A percentile compares a stretch with the other conserved stretches of the same genome.
Evolutionary conservation across 345 rosid genomes (phyloP).

Genomic region (Passiflora organensis): DNA sequence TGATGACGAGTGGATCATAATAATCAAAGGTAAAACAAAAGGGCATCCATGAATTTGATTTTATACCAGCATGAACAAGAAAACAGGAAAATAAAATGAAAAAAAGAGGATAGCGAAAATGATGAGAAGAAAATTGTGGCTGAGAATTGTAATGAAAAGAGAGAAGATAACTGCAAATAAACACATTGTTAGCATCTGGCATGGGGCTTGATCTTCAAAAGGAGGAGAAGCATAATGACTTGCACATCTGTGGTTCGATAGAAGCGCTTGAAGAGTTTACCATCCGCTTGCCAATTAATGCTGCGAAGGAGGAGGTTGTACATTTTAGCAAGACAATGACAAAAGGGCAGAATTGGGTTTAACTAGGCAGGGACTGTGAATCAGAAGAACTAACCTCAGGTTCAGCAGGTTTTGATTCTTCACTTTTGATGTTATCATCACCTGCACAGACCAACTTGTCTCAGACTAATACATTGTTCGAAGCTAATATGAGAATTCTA

Average conservation of each 20-base stretch:
- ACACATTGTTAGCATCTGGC: slow-evolving; percentile 17
- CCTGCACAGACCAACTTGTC: slow-evolving; percentile 36
- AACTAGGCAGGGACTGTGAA: neutral
- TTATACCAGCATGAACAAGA: neutral
- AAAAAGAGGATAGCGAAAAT: neutral
- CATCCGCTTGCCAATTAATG: slow-evolving; percentile 24
- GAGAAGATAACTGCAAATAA: slow-evolving; percentile 13
- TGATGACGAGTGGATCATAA: too few species aligned
- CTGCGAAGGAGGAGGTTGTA: slow-evolving; percentile 20
- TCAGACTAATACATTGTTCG: neutral
- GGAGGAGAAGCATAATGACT: slow-evolving; percentile 15
- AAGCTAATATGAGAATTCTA: neutral
- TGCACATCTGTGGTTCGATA: slow-evolving; percentile 12
- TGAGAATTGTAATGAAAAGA: neutral
- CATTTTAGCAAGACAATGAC: neutral
- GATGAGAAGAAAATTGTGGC: neutral
- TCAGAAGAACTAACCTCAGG: slow-evolving; percentile 41
- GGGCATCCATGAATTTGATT: neutral
- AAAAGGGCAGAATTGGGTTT: neutral
- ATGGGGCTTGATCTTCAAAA: slow-evolving; percentile 12
- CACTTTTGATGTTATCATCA: slow-evolving; percentile 67
- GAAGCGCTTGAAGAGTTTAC: slow-evolving; percentile 18
- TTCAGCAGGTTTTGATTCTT: slow-evolving; percentile 71
- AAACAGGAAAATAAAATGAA: neutral
- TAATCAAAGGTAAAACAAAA: neutral